phyloP scores from a whole-genome alignment of 768 basidiomycete species.

The Neoboletus magnificus region DNA sequence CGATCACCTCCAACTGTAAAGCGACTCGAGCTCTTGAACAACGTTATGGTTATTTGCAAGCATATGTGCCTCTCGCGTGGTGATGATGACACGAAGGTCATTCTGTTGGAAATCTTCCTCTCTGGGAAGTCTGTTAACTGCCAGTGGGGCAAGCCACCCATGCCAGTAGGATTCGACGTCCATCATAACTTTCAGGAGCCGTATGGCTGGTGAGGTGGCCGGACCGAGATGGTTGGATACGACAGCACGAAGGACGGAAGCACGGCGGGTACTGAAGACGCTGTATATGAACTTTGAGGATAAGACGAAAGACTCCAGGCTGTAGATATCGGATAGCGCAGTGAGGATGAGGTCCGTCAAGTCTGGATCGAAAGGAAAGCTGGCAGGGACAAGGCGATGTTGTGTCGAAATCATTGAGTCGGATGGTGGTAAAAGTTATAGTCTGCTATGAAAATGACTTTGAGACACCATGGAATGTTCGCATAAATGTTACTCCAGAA shows the following conservation, averaged over 20 bases:
- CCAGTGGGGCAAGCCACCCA: constrained; percentile 14
- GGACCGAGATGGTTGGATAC: constrained; percentile 16
- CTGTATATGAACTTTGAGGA: constrained; percentile 17
- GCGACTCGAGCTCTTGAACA: constrained; percentile 11
- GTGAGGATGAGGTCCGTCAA: constrained; percentile 11
- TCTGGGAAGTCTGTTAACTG: constrained; percentile 8
- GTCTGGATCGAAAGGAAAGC: constrained; percentile 11
- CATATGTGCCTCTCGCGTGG: constrained; percentile 8
- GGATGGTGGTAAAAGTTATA: too few relatives aligned
- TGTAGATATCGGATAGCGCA: constrained; percentile 7
- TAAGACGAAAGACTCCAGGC: constrained; percentile 10
- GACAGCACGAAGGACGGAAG: constrained; percentile 12
- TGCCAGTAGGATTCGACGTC: constrained; percentile 14
- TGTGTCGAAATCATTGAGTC: neutral
- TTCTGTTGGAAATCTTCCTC: constrained; percentile 6
- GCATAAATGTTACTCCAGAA: too few relatives aligned
- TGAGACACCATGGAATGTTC: too few relatives aligned
- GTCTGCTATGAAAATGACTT: too few relatives aligned
- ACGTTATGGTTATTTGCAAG: constrained; percentile 19
- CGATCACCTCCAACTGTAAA: constrained; percentile 23
- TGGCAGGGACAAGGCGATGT: neutral
- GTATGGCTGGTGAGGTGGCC: constrained; percentile 4
- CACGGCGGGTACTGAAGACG: constrained; percentile 10
- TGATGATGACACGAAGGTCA: neutral
- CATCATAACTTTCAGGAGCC: constrained; percentile 16